Evolutionary conservation across 768 basidiomycete species (phyloP).

Genomic region (Boletus subparvulus): DNA sequence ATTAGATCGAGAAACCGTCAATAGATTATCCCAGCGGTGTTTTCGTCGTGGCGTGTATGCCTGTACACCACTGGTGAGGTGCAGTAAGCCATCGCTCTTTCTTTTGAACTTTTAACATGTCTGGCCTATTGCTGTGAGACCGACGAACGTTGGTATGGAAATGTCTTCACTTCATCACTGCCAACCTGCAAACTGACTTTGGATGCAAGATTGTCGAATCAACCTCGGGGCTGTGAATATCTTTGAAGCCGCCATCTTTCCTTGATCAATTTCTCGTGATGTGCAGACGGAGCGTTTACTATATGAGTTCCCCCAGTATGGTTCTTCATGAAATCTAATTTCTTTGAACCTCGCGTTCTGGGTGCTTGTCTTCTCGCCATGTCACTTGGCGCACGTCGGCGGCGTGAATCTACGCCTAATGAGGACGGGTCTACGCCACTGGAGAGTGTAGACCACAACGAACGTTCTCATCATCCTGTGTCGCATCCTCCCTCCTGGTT

Average conservation of each 20-base stretch:
- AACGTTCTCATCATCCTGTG: neutral
- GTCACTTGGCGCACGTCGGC: neutral
- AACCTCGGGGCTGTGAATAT: neutral
- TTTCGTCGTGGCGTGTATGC: neutral
- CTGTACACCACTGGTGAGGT: neutral
- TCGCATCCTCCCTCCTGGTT: neutral
- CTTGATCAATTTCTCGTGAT: neutral
- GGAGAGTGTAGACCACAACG: neutral
- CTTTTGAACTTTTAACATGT: neutral
- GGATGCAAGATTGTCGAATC: neutral
- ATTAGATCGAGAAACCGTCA: constrained; percentile 11
- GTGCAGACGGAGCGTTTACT: neutral
- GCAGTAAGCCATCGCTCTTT: neutral
- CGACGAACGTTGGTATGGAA: neutral
- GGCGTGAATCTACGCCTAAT: neutral
- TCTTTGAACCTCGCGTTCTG: neutral
- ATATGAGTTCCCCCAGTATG: neutral
- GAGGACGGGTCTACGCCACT: neutral
- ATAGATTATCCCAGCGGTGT: constrained; percentile 15
- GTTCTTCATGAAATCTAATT: too few species aligned
- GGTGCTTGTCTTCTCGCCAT: neutral
- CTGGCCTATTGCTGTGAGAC: neutral
- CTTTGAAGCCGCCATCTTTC: neutral
- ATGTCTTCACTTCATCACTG: neutral
- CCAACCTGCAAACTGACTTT: neutral